Evolutionary conservation across 257 asterid species (phyloP), one percentile per base, ranked within the genome.

Genomic region (Primulina huaijiensis): DNA sequence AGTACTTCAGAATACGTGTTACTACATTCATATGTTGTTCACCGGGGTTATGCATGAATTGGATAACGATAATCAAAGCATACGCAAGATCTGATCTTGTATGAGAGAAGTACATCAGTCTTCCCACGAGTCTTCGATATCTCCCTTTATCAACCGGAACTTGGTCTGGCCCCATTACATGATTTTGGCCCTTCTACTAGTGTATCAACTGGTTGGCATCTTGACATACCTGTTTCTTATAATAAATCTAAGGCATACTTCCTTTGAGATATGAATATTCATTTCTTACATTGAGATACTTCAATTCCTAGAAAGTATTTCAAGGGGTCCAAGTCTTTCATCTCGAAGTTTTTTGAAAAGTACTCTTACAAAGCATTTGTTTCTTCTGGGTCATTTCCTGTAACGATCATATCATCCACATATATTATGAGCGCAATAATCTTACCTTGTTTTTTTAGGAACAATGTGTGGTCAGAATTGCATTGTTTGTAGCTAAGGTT

Each of bases 1-100:
- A 12, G 21, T 38, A 71, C 8, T 7, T 71, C 75, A 61, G 34
- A 20, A 27, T 57, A 21, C 21, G 29, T 34, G 58, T 58, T 3
- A 69, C 56, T 31, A 58, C 59, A 19, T 34, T 56, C 67, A 58
- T 59, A 35, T 69, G 59, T 33, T 57, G 25, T 9, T 17, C 10
- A 6, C 40, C 9, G 2, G 40, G 40, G 2, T 35, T 35, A 7
- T 35, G 40, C 40, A 35, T 8, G 10, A 35, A 35, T 7, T 35
- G 40, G 2, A 10, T 7, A 35, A 35, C 11, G 1, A 35, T 35
- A 35, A 29, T 29, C 30, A 25, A 7, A 3, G 33, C 12, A 34
- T 34, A 65, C 1, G 43, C 20, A 19, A n/a, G 70, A 50, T 67
- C 37, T 27, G 62, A 23, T 50, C 71, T 67, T 67, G 61, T 23